Conservation (phyloP, 805 yeast species). For the Tetrapisispora arboricola region DNA sequence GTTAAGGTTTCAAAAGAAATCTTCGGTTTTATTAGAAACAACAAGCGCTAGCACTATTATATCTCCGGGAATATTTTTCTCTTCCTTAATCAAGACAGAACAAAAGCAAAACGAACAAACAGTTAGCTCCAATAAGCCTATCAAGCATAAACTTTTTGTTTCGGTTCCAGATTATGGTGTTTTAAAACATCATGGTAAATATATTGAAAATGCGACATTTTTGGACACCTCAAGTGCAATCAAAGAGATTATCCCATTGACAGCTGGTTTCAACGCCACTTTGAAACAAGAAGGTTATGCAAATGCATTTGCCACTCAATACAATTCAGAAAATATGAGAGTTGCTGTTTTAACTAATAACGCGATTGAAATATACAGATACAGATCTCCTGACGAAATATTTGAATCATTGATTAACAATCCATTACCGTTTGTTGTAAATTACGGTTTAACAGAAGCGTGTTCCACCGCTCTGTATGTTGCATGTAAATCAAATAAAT, state of each 20-base stretch:
- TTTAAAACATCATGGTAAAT: constrained; percentile 58
- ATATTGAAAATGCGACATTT: constrained; percentile 74
- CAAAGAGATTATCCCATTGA: constrained; percentile 62
- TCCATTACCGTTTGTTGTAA: constrained; percentile 56
- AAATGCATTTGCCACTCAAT: constrained; percentile 81
- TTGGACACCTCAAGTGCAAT: constrained; percentile 51
- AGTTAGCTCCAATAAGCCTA: neutral
- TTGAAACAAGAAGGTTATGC: constrained; percentile 72
- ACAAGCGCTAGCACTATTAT: constrained; percentile 50
- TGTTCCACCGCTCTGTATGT: constrained; percentile 81
- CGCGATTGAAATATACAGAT: constrained; percentile 67
- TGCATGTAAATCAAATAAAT: constrained; percentile 61
- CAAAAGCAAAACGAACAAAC: constrained; percentile 19
- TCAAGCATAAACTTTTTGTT: constrained; percentile 47
- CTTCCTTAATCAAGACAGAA: constrained; percentile 39
- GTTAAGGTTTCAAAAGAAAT: constrained; percentile 45
- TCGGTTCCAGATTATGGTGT: constrained; percentile 81
- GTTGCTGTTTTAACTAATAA: constrained; percentile 76
- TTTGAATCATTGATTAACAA: constrained; percentile 62
- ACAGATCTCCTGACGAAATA: constrained; percentile 70
- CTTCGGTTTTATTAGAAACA: constrained; percentile 44
- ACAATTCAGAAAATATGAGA: constrained; percentile 51
- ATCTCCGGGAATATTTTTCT: constrained; percentile 81
- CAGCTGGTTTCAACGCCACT: constrained; percentile 63
- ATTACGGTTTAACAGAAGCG: constrained; percentile 81